Conservation (phyloP, 208 protist species). For the Leishmania braziliensis region DNA sequence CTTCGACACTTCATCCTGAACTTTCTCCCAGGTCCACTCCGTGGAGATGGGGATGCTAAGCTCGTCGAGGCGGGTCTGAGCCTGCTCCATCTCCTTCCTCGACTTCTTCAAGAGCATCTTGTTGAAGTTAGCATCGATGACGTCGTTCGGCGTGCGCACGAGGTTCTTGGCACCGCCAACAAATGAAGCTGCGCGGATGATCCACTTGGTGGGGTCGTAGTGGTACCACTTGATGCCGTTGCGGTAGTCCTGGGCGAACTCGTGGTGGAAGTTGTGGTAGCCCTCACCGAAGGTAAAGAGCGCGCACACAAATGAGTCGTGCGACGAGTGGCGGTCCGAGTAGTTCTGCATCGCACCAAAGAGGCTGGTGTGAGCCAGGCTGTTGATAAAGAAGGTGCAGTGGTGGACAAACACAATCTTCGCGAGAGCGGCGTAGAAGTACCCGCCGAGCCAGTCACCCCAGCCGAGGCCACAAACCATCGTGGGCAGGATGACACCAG, state of each 20-base stretch:
- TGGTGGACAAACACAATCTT: conserved; percentile 90
- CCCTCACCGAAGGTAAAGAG: conserved; percentile 91
- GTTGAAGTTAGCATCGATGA: conserved; percentile 69
- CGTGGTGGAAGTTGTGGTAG: conserved; percentile 95
- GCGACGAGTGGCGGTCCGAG: conserved; percentile 79
- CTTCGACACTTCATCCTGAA: conserved; percentile 57
- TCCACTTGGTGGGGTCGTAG: conserved; percentile 93
- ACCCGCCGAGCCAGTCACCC: conserved; percentile 86
- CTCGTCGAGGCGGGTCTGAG: conserved; percentile 41
- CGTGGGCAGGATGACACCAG: conserved; percentile 83
- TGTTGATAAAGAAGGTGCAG: conserved; percentile 94
- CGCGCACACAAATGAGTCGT: conserved; percentile 83
- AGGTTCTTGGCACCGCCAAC: conserved; percentile 72
- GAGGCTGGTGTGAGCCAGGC: conserved; percentile 78
- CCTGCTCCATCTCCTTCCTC: conserved; percentile 38
- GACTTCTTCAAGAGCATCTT: conserved; percentile 53
- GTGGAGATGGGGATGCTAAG: conserved; percentile 41
- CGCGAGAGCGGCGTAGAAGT: conserved; percentile 80
- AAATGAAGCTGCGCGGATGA: conserved; percentile 65
- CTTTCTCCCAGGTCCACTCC: conserved; percentile 66
- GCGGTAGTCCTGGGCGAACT: conserved; percentile 92
- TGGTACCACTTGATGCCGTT: conserved; percentile 92
- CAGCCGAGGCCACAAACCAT: conserved; percentile 84
- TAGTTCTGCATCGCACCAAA: conserved; percentile 79
- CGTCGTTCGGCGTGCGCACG: conserved; percentile 56